Evolutionary conservation across 495 filamentous ascomycete genomes (phyloP).

Genomic region (Neurospora sp.): DNA sequence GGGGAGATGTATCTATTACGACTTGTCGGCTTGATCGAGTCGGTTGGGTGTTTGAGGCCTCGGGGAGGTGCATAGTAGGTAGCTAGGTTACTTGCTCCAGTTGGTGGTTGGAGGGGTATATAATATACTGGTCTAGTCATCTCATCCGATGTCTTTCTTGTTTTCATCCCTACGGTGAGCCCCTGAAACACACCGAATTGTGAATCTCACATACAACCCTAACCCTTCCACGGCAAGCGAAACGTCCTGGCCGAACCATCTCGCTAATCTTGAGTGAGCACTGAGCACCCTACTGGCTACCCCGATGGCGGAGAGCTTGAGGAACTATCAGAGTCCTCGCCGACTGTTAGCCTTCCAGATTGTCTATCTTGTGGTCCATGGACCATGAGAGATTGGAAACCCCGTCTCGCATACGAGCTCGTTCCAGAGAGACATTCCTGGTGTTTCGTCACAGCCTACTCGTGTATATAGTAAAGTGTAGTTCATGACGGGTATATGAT

Average conservation of each 20-base stretch:
- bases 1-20: slow-evolving; percentile 65
- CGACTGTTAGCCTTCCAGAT: background rate
- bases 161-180: background rate
- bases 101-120: background rate
- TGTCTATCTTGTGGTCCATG: background rate
- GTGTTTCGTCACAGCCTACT: background rate
- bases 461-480: background rate
- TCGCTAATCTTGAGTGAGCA: background rate
- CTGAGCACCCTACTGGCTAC: background rate
- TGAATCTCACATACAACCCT: background rate
- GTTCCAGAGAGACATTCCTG: background rate
- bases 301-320: background rate
- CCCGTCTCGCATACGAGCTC: background rate
- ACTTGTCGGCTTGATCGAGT: slow-evolving; percentile 41
- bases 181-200: background rate
- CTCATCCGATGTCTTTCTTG: background rate
- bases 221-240: background rate
- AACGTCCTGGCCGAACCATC: background rate
- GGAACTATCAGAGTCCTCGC: background rate
- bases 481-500: background rate
- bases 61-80: background rate
- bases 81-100: background rate
- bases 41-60: background rate
- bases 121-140: background rate
- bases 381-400: no score